Conservation (phyloP, 768 basidiomycete species). For the Leccinum boreale region DNA sequence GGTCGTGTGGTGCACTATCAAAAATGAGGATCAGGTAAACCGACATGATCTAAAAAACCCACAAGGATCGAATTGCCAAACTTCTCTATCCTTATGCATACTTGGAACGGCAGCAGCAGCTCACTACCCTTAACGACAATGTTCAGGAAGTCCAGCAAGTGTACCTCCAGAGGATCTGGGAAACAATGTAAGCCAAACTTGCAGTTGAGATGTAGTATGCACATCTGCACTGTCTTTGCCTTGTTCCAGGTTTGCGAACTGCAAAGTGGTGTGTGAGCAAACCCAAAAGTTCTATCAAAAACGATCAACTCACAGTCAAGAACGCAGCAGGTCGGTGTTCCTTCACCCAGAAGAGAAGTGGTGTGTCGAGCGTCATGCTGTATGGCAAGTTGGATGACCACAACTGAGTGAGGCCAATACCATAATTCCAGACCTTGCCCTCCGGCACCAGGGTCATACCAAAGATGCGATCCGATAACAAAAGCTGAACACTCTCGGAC, state of each 20-base stretch:
- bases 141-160: slow-evolving; percentile 99
- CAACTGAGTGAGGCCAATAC: slow-evolving; percentile 87
- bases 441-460: slow-evolving; percentile 95
- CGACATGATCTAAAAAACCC: slow-evolving; percentile 16
- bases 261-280: no score
- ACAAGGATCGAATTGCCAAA: slow-evolving; percentile 96
- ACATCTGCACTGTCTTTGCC: no score
- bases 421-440: slow-evolving; percentile 96
- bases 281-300: no score
- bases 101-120: slow-evolving; percentile 97
- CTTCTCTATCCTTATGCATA: slow-evolving; percentile 99
- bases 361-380: slow-evolving; percentile 86
- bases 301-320: no score
- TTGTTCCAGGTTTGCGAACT: no score
- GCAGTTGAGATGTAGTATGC: no score
- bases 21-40: neutral
- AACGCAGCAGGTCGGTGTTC: slow-evolving; percentile 94
- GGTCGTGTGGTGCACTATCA: slow-evolving; percentile 89
- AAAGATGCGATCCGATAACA: slow-evolving; percentile 92
- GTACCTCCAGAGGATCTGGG: slow-evolving; percentile 90
- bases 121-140: slow-evolving; percentile 99
- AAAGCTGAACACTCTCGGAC: slow-evolving; percentile 92
- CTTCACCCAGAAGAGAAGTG: slow-evolving; percentile 93
- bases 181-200: slow-evolving; percentile 5
- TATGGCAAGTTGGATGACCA: slow-evolving; percentile 84